Evolutionary conservation across 169 alveolate species (phyloP), one percentile per base, ranked within the genome.

Genomic region (Fabrea salina): DNA sequence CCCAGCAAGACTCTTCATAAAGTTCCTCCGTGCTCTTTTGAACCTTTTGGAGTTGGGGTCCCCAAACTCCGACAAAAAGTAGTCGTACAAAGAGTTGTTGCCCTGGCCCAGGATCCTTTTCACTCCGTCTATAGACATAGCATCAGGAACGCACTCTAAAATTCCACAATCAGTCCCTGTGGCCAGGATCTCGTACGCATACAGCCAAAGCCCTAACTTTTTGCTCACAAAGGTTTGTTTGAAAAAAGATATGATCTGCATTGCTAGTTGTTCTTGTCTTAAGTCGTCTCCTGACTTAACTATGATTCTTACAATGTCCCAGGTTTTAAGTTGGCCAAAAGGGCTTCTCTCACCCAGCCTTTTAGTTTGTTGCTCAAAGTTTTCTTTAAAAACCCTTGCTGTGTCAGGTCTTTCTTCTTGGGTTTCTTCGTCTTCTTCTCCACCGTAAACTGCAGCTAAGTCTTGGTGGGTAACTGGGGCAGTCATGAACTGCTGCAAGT

Each of bases 21-120:
- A 97, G 79, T 97, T 96, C 71, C 92, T 88, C 67, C 96, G 89
- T 32, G 99, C 99, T 30, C 79, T 83, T 64, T 89, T 74, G 35
- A 70, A 90, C 19, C 40, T 25, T 25, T 54, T 49, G 3, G 58
- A 35, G n/a, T 49, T 37, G 11, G 30, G 57, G 4, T 84, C 78
- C 11, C 96, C 96, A 27, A 30, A 56, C 8, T 19, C 32, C 56
- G 22, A 5, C 57, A 4, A 49, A 53, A 67, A 37, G 79, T 11
- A 35, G n/a, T 74, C 57, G 30, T 32, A 32, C 19, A 74, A 56
- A 22, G 81, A 19, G n/a, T 70, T 70, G 0, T 30, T 50, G 27
- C 27, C 33, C 0, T 8, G 40, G 16, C 35, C 72, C 35, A 19
- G 4, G 2, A 16, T 41, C 54, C 40, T 74, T 74, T 82, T 95